Conservation (phyloP, 2,329 filamentous ascomycete genomes). For the Madurella mycetomatis region DNA sequence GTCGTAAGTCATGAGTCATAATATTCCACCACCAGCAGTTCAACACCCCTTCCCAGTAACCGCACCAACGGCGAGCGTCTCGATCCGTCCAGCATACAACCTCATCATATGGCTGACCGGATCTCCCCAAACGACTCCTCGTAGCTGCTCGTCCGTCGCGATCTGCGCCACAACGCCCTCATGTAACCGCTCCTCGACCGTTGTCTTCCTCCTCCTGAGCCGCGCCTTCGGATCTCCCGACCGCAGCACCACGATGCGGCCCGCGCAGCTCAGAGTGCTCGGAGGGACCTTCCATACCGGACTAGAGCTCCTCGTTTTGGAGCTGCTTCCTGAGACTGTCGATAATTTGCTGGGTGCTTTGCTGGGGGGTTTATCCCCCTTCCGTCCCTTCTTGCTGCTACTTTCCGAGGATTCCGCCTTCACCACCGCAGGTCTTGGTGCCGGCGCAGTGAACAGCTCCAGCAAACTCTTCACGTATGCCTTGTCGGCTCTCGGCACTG, state of each 20-base stretch:
- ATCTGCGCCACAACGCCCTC: constrained; percentile 66
- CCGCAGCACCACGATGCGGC: constrained; percentile 63
- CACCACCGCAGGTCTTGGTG: constrained; percentile 36
- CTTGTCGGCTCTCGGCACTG: constrained; percentile 71
- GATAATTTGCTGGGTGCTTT: background rate
- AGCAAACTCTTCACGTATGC: constrained; percentile 69
- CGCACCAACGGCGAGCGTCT: constrained; percentile 65
- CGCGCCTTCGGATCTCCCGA: constrained; percentile 39
- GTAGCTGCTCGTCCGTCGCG: constrained; percentile 62
- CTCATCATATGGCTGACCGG: constrained; percentile 76
- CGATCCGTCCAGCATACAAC: constrained; percentile 67
- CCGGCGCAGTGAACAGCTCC: constrained; percentile 62
- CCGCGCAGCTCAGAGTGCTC: constrained; percentile 64
- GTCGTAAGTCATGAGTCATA: no score
- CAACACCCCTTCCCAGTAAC: constrained; percentile 45
- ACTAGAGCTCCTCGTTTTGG: constrained; percentile 18
- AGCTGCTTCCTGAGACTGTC: background rate
- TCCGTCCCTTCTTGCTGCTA: constrained; percentile 15
- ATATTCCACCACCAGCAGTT: background rate
- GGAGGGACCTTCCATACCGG: constrained; percentile 63
- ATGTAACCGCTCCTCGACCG: constrained; percentile 45
- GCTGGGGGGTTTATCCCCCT: constrained; percentile 10
- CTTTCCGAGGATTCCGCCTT: background rate
- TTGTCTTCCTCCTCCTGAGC: constrained; percentile 43
- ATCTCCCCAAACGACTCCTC: constrained; percentile 74